Evolutionary conservation across 306 rosid genomes (phyloP).

Genomic region (Cicer bijugum): DNA sequence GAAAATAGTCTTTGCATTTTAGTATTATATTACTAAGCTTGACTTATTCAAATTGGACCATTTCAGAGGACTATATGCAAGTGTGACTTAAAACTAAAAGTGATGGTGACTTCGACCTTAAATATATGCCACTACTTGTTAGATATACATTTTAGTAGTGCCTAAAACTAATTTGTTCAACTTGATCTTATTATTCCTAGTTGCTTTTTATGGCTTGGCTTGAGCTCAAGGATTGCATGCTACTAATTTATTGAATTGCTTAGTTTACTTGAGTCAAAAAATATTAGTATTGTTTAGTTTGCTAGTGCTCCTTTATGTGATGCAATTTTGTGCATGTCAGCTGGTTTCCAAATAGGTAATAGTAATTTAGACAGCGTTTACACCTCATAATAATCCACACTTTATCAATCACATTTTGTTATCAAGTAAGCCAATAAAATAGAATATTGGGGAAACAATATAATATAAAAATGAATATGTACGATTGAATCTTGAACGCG

Average conservation of each 20-base stretch:
- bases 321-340: conserved; percentile 17
- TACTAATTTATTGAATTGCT: neutral
- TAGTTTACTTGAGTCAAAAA: neutral
- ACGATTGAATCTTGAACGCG: too few species aligned
- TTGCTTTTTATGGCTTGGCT: too few species aligned
- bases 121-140: neutral
- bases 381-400: too few species aligned
- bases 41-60: conserved; percentile 36
- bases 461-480: too few species aligned
- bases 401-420: too few species aligned
- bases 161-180: neutral
- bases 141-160: neutral
- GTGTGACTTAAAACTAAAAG: neutral
- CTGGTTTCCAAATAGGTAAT: neutral
- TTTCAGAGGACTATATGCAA: neutral
- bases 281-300: too few species aligned
- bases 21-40: neutral
- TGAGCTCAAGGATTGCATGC: neutral
- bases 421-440: too few species aligned
- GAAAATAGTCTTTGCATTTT: neutral
- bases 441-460: too few species aligned
- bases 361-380: neutral
- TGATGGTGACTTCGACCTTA: neutral
- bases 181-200: neutral
- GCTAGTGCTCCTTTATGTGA: neutral